Base-by-base conservation (phyloP, 2,329 filamentous ascomycete genomes). In the Lasiodiplodia sp. region DNA sequence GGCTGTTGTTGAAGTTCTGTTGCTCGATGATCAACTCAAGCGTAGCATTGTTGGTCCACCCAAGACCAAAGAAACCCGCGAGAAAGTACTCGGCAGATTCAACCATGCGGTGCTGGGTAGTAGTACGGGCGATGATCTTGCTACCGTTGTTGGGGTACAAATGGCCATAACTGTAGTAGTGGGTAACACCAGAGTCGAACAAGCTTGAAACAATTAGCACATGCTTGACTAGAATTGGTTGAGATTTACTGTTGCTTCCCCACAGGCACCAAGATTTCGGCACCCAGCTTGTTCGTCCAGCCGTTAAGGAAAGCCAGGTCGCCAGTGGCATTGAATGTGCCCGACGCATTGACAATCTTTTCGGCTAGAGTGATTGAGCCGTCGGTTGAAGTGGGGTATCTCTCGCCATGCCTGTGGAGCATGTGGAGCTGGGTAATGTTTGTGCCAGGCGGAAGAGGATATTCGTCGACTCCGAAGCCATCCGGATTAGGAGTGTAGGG, bases 1-100 rank as follows among this genome's bases (percentile, higher is more conserved):
- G 82, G 0, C 89, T 91, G 75, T 92, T 93, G 79, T 93, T 93
- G 77, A 87, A 91, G 2, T 82, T 82, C 1, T 75, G 74, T 18
- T 83, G 80, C 74, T 94, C 91, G 51, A 93, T 91, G 12, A 91
- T 89, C 16, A 91, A 83, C 73, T 92, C 88, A n/a, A 93, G 85
- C 0, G 89, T 92, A 7, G 86, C 91, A 74, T 93, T 92, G 37
- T 88, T 85, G 1, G 88, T 85, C 91, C 91, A 94, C 57, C 90
- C 86, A 0, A 93, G 84, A 0, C 91, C 91, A 75, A 94, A 94
- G 81, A 94, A 94, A 0, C 92, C 92, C 6, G 91, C 89, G 75
- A 93, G 81, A 79, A 93, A 94, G 78, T 94, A 91, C 78, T 94
- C 91, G 3, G 91, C 91, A 49, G 86, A 90, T 76, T 93, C 89